Evolutionary conservation across 2,329 filamentous ascomycete species (phyloP), one percentile per base, ranked within the genome.

Genomic region (Ceratocystis harringtonii): DNA sequence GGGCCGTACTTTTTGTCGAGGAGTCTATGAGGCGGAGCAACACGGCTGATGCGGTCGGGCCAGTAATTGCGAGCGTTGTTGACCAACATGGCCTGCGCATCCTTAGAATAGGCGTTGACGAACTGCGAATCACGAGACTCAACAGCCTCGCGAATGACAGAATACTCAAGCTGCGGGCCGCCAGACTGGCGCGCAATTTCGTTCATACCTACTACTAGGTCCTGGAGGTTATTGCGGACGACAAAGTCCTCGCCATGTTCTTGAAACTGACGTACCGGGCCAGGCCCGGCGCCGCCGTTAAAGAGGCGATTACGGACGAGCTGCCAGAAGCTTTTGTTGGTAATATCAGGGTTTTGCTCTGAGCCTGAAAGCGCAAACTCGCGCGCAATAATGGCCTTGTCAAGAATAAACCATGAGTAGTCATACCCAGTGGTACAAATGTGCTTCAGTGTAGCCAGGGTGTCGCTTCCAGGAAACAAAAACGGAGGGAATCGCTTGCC

Each of bases 291-390:
- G 58, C 75, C 76, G 25, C 63, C 60, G 66, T 78, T 76, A 52
- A 84, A 77, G 30, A 83, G 66, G 32, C 83, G 77, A 69, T 75
- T 75, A n/a, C 71, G 74, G 12, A 84, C 73, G 1, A 82, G 69
- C 70, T 79, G 72, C 77, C 79, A 79, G 60, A 81, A 73, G 70
- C 79, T 84, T 74, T 85, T 85, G 71, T 71, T 73, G 1, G 82
- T 83, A 36, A 85, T 68, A 69, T 85, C 83, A 0, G 81, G 81
- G 73, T 85, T 85, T 74, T 85, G 83, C 73, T 85, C 83, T 0
- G 81, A 84, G 7, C 83, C 83, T 0, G 83, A 85, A 0, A 85
- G 78, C 12, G 80, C 81, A 66, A 85, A 85, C 72, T 85, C 83
- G 22, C 79, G 77, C n/a, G 80, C 80, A 60, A 85, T 80, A 69